Conservation (phyloP, 2,329 filamentous ascomycete genomes). For the Arthrobotrys megalospora region DNA sequence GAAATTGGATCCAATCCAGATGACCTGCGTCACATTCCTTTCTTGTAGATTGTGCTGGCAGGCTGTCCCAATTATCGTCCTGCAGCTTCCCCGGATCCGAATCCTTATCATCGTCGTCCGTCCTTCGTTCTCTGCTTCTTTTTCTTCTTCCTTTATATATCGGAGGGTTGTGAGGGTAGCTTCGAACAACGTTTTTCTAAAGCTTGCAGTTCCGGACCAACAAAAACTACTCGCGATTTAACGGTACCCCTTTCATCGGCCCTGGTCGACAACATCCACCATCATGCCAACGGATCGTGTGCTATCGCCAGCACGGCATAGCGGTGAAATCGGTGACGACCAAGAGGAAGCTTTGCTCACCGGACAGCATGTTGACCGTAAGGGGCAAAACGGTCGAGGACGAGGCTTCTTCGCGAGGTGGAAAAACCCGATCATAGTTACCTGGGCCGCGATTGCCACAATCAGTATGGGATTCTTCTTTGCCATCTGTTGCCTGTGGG, state of each 20-base stretch:
- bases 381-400: conserved; percentile 17
- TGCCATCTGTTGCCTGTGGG: conserved; percentile 63
- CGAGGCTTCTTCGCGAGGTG: conserved; percentile 46
- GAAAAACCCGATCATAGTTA: conserved; percentile 54
- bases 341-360: conserved; percentile 62
- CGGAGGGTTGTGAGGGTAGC: not conserved
- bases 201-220: not conserved
- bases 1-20: conserved; percentile 30
- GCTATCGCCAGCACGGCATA: conserved; percentile 49
- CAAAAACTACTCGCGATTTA: conserved; percentile 1
- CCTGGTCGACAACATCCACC: conserved; percentile 8
- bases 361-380: conserved; percentile 57
- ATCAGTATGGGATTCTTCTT: conserved; percentile 60
- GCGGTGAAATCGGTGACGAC: conserved; percentile 55
- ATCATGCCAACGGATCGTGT: conserved; percentile 47
- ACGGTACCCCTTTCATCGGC: conserved; percentile 40
- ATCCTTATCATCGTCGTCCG: conserved; percentile 1
- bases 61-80: conserved; percentile 1
- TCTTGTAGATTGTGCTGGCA: conserved; percentile 33
- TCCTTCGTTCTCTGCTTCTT: not conserved
- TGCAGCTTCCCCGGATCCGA: conserved; percentile 43
- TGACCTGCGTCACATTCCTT: conserved; percentile 61
- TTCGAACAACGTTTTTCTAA: conserved; percentile 3
- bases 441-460: conserved; percentile 63
- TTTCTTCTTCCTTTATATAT: not conserved